Evolutionary conservation across 106 monocot genomes (phyloP), one percentile per base, ranked within the genome.

Genomic region (Dactylorhiza incarnata): DNA sequence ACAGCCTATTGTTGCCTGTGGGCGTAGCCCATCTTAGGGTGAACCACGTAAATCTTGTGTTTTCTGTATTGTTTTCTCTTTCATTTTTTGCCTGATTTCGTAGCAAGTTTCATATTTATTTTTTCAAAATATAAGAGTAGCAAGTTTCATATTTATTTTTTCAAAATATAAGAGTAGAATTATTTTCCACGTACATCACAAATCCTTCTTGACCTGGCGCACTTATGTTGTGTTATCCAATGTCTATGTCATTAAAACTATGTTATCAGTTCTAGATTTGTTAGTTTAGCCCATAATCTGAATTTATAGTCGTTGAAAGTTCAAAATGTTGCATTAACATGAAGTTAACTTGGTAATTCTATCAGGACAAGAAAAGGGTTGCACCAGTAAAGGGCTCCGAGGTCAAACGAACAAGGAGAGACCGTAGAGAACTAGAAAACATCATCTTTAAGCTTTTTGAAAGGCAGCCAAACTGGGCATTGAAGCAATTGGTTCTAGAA

Each of bases 361-460:
- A 65, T 49, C 84, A 97, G 97, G 94, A 94, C 37, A 97, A 94
- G 81, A 97, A 83, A 83, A 97, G 89, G 75, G 17, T 76, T 45
- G 75, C 87, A 48, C 94, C 93, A 68, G 78, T 89, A 48, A 97
- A 97, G 78, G 81, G 74, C 78, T 80, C 85, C 69, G 97, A 97
- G 71, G 87, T 86, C 15, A 97, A 97, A 73, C 83, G 97, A 79
- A 97, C 89, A 72, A 80, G 97, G 75, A 88, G 93, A 71, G 97
- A 97, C 68, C 91, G 97, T 7, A 73, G 81, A n/a, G 97, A 97
- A 74, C 80, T 97, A 75, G 97, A 91, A 82, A 94, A 97, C 78
- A 97, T 97, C 45, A 91, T 97, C 14, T 97, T 97, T 75, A 97
- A 94, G 78, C 91, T 97, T 51, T 97, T 97, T 83, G 97, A 97